A percentile compares a stretch with the other conserved stretches of the same genome.
These are phyloP conservation scores for Penicillium soppii DNA, from an alignment of 495 filamentous ascomycete species.

Conservation along the genomic window DNA sequence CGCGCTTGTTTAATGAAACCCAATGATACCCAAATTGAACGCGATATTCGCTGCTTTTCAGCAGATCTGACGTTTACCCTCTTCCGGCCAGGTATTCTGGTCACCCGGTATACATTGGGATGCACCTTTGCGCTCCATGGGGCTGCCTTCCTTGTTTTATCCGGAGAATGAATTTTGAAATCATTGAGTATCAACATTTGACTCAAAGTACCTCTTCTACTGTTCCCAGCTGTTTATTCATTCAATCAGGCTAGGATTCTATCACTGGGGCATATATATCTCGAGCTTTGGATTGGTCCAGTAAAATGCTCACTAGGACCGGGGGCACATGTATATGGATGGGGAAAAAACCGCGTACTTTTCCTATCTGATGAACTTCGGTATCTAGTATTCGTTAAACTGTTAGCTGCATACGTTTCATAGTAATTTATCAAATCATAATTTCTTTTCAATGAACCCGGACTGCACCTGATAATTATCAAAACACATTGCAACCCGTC, in stretches of 20 bases:
- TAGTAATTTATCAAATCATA: no score
- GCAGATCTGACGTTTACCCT: background rate
- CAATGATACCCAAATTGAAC: slow-evolving; percentile 21
- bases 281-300: background rate
- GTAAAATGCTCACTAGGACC: background rate
- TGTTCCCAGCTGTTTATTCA: slow-evolving; percentile 23
- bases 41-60: background rate
- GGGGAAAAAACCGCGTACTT: background rate
- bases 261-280: slow-evolving; percentile 29
- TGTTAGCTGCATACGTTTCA: no score
- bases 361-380: no score
- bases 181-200: background rate
- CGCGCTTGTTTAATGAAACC: slow-evolving; percentile 7
- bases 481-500: no score
- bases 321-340: background rate
- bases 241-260: slow-evolving; percentile 24
- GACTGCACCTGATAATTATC: no score
- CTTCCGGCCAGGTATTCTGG: background rate
- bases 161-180: slow-evolving; percentile 37
- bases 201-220: slow-evolving; percentile 19
- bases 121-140: slow-evolving; percentile 35
- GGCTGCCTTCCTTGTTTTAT: slow-evolving; percentile 52
- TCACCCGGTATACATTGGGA: slow-evolving; percentile 51
- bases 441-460: no score
- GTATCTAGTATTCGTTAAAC: no score